Percentiles rank a stretch among this genome's conserved stretches.
phyloP scores from a whole-genome alignment of 1,284 basidiomycete species.

The Phellopilus nigrolimitatus region DNA sequence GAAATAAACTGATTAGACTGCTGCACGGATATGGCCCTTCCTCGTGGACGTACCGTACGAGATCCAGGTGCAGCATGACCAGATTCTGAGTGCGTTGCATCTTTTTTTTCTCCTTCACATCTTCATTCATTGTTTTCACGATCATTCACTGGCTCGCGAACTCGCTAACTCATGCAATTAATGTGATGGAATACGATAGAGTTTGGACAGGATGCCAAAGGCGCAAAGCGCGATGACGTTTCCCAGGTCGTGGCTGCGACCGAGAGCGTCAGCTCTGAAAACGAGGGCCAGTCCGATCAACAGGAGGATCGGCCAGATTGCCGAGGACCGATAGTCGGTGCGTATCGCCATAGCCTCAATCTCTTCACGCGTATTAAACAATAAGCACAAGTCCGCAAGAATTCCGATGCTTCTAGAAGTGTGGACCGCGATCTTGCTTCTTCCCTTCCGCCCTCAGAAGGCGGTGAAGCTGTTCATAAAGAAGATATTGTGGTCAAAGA shows the following conservation, averaged over 20 bases:
- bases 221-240: not conserved
- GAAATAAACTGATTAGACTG: not conserved
- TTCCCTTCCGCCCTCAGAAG: no score
- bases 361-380: no score
- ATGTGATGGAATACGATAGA: not conserved
- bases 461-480: no score
- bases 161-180: no score
- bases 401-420: not conserved
- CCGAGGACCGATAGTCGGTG: no score
- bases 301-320: no score
- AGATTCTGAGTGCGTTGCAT: slow-evolving; percentile 6
- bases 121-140: not conserved
- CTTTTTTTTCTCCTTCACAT: no score
- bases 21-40: not conserved
- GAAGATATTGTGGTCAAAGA: not conserved
- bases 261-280: not conserved
- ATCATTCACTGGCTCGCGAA: not conserved
- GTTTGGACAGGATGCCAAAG: not conserved
- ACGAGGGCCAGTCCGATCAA: no score
- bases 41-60: slow-evolving; percentile 7
- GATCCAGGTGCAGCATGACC: slow-evolving; percentile 1
- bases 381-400: no score
- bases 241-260: not conserved
- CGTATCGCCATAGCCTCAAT: no score
- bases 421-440: no score